These are phyloP conservation scores for Endothia cerciana DNA, from an alignment of 2,329 filamentous ascomycete genomes.

Conservation along the genomic window DNA sequence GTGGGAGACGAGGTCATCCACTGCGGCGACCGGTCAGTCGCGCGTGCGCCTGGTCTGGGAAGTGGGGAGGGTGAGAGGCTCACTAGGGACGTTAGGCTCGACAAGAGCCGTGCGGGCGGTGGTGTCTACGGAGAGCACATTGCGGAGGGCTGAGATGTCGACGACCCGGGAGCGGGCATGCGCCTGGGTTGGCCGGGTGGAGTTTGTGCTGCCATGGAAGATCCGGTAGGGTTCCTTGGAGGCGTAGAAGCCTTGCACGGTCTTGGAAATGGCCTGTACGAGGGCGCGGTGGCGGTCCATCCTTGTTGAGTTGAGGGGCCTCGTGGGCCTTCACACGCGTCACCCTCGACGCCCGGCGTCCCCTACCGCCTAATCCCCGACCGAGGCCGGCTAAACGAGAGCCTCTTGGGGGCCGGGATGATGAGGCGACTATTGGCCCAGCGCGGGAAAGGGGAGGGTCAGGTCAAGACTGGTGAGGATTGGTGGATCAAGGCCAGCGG, in stretches of 20 bases:
- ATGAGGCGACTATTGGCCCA: too few relatives aligned
- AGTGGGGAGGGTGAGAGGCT: background rate
- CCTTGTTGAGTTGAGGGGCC: constrained; percentile 4
- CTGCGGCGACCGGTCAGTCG: background rate
- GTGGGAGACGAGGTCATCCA: constrained; percentile 70
- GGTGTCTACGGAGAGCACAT: constrained; percentile 67
- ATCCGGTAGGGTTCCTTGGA: constrained; percentile 68
- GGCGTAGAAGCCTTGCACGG: constrained; percentile 53
- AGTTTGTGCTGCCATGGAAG: constrained; percentile 78
- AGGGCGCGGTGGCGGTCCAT: constrained; percentile 57
- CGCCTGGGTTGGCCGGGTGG: constrained; percentile 62
- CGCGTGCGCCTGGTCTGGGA: background rate
- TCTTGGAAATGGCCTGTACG: constrained; percentile 51
- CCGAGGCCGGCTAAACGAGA: too few relatives aligned
- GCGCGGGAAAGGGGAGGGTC: too few relatives aligned
- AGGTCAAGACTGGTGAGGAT: too few relatives aligned
- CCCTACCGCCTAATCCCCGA: too few relatives aligned
- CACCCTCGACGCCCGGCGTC: too few relatives aligned
- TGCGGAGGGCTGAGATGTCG: constrained; percentile 66
- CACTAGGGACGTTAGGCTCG: constrained; percentile 66
- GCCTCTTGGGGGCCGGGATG: too few relatives aligned
- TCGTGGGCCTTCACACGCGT: too few relatives aligned
- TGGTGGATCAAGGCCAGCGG: too few relatives aligned
- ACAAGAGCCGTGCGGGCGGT: constrained; percentile 63
- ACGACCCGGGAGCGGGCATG: constrained; percentile 51